phyloP scores from a whole-genome alignment of 2,329 filamentous ascomycete species.

The Verticillium zaregamsianum region DNA sequence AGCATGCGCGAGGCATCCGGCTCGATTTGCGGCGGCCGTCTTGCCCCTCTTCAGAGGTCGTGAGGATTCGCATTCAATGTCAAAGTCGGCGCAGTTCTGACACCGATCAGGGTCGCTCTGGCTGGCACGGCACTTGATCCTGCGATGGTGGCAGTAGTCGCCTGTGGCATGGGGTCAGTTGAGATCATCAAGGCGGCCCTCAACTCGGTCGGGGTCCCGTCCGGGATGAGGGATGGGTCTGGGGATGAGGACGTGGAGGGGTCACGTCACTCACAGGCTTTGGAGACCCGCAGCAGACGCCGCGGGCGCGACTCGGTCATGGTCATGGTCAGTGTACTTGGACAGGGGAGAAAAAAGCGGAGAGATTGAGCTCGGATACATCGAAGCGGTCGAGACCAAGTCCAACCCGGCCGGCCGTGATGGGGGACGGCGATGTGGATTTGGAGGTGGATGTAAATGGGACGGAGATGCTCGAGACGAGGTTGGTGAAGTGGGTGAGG shows the following conservation, averaged over 20 bases:
- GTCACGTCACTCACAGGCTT: not conserved
- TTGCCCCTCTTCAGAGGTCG: not conserved
- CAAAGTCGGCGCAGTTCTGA: slow-evolving; percentile 28
- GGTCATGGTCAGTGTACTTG: not conserved
- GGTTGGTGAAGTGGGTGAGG: not conserved
- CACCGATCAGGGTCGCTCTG: slow-evolving; percentile 33
- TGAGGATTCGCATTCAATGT: not conserved
- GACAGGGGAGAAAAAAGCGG: not conserved
- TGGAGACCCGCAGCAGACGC: slow-evolving; percentile 1
- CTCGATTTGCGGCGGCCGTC: not conserved
- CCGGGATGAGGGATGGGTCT: not conserved
- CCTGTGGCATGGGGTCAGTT: not conserved
- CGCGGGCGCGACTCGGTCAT: not conserved
- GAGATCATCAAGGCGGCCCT: not conserved
- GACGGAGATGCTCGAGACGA: not conserved
- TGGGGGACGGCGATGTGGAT: not conserved
- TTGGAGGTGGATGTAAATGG: not conserved
- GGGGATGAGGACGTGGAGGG: not conserved
- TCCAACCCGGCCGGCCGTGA: not conserved
- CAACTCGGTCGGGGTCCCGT: not conserved
- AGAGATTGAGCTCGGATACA: not conserved
- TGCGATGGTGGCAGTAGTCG: slow-evolving; percentile 42
- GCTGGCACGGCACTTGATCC: slow-evolving; percentile 20
- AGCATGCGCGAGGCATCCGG: not conserved
- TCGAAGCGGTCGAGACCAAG: not conserved